Evolutionary conservation across 192 early-diverging fungal genomes (phyloP).

Genomic region (Piromyces finnis): DNA sequence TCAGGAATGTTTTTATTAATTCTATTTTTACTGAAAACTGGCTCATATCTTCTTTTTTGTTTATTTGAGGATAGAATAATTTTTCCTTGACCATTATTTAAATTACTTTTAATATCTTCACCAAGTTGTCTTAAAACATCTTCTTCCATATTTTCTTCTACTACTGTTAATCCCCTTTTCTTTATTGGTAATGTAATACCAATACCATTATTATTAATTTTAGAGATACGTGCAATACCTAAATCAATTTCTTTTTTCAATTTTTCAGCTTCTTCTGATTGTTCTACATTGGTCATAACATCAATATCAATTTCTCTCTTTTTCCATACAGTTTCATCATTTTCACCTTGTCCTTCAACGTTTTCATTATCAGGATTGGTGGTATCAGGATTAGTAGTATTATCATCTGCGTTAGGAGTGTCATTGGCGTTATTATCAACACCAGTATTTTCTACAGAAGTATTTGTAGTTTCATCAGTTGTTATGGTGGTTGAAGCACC

Average conservation of each 20-base stretch:
- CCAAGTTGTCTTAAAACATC: no score
- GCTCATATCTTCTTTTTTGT: no score
- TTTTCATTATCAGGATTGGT: background rate
- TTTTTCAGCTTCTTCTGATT: background rate
- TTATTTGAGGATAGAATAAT: no score
- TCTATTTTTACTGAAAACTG: no score
- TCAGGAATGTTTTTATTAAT: no score
- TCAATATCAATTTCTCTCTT: background rate
- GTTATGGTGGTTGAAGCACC: no score
- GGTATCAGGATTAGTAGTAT: background rate
- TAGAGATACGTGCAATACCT: background rate
- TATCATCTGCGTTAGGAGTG: background rate
- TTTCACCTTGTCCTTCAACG: background rate
- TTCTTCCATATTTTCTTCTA: no score
- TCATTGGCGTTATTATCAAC: background rate
- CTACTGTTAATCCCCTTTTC: no score
- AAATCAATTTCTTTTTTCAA: background rate
- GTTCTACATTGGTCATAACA: background rate
- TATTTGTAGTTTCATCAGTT: background rate
- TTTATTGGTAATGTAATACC: no score
- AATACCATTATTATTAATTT: no score
- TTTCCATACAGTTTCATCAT: background rate
- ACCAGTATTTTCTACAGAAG: background rate
- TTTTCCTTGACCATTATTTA: no score
- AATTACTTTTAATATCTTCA: no score